Percentiles rank a stretch among this genome's conserved stretches.
These are phyloP conservation scores for Trichoderma harzianum DNA, from an alignment of 2,329 filamentous ascomycete genomes.

Conservation along the genomic window DNA sequence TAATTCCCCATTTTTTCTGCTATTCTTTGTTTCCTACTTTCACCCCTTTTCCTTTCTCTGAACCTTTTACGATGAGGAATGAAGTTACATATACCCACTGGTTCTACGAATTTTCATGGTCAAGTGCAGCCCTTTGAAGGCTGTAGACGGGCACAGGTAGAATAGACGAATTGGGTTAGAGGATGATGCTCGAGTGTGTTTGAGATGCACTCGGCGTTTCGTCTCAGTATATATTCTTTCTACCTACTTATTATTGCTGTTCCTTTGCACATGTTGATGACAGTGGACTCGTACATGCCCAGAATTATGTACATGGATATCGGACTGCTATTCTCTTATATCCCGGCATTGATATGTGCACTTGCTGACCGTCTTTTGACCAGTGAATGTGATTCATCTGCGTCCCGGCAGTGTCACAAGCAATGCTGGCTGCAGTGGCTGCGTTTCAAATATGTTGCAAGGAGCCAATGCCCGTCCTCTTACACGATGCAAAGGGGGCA, in stretches of 20 bases:
- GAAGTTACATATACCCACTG: not conserved
- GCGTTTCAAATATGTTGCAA: conserved; percentile 8
- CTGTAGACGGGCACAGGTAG: not conserved
- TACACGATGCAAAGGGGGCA: not conserved
- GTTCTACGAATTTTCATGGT: not conserved
- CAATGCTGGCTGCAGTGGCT: not conserved
- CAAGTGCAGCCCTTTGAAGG: not conserved
- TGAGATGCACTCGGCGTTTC: not conserved
- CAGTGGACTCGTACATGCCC: not conserved
- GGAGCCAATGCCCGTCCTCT: not conserved
- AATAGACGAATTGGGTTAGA: not conserved
- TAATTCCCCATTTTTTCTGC: not conserved
- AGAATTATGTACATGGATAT: not conserved
- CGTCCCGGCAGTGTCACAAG: not conserved
- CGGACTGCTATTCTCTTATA: not conserved
- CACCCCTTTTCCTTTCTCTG: not conserved
- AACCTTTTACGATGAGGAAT: not conserved
- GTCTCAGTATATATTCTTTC: not conserved
- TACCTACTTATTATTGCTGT: not conserved
- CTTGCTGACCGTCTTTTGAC: not conserved
- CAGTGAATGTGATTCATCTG: not conserved
- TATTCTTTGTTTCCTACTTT: not conserved
- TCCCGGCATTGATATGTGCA: not conserved
- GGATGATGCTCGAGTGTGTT: not conserved
- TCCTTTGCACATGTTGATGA: not conserved